Base-by-base conservation (phyloP, 257 asterid genomes). In the Salvia miltiorrhiza region DNA sequence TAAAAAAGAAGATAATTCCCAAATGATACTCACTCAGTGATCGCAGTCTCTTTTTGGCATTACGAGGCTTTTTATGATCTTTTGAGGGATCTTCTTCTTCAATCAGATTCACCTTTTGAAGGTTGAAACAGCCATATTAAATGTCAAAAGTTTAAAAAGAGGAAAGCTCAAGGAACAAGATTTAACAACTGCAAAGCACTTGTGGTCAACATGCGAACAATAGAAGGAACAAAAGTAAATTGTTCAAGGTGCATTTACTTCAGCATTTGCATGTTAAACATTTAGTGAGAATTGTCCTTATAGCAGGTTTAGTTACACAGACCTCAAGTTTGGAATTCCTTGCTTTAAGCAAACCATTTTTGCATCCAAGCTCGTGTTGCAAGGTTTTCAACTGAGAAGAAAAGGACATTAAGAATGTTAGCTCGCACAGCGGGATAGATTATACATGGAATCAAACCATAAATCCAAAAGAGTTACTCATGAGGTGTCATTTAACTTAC, bases 361-460 rank as follows among this genome's bases (percentile, higher is more conserved):
- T 85, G 82, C 90, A 86, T 62, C 87, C 95, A 65, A 90, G 88
- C 77, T 86, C 93, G 48, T 88, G 95, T 32, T 87, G 89, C 45
- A 90, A 67, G 70, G 73, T 76, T 85, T 78, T 90, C 48, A 85
- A 70, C 97, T 88, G 80, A 76, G 67, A 77, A 23, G 30, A 69
- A 49, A 11, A 16, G 49, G 44, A 66, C 47, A 53, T 9, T 39
- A 76, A 1, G 16, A 63, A 7, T 62, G 39, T 45, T 65, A 69
- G 48, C n/a, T 65, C 32, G 24, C 43, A 32, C 8, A 35, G 40
- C 9, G 0, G 9, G 7, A 30, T 6, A 52, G 49, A 52, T 19
- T 40, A 60, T 10, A 45, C 14, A 33, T 53, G 39, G 4, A 60
- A 40, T 20, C 24, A 12, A 55, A 40, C 44, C 58, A 58, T 3